Conservation (phyloP, 371 early-diverging fungal genomes). For the Circinella minor region DNA sequence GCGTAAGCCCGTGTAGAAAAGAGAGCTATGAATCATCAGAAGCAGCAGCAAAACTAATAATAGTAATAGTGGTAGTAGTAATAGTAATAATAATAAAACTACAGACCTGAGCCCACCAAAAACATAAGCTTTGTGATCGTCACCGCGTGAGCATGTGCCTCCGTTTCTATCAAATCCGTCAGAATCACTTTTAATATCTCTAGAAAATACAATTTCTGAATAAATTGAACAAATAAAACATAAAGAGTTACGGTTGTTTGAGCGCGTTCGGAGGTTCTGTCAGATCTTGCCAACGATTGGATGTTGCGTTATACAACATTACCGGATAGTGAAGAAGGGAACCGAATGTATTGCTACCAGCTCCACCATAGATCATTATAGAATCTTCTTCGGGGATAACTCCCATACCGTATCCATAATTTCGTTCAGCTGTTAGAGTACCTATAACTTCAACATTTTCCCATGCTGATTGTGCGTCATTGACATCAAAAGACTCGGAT, state of each 20-base stretch:
- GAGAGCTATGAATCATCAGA: no score
- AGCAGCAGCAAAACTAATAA: no score
- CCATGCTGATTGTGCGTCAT: neutral
- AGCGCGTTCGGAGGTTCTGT: neutral
- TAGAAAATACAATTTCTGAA: no score
- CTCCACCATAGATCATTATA: neutral
- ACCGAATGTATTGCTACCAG: neutral
- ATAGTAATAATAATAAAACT: no score
- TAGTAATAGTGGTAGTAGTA: no score
- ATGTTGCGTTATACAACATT: neutral
- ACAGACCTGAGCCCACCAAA: constrained; percentile 5
- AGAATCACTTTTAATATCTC: neutral
- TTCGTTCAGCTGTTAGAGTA: neutral
- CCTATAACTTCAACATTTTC: neutral
- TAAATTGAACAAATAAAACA: no score
- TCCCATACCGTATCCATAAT: neutral
- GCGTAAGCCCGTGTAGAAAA: no score
- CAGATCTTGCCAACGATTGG: neutral
- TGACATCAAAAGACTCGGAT: neutral
- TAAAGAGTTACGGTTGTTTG: no score
- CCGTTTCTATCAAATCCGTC: neutral
- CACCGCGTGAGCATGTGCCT: neutral
- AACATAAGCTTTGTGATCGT: neutral
- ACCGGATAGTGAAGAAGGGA: neutral
- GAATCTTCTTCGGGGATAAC: neutral